Evolutionary conservation across 352 stramenopile genomes (phyloP), one percentile per base, ranked within the genome.

Genomic region (Globisporangium iwayamae): DNA sequence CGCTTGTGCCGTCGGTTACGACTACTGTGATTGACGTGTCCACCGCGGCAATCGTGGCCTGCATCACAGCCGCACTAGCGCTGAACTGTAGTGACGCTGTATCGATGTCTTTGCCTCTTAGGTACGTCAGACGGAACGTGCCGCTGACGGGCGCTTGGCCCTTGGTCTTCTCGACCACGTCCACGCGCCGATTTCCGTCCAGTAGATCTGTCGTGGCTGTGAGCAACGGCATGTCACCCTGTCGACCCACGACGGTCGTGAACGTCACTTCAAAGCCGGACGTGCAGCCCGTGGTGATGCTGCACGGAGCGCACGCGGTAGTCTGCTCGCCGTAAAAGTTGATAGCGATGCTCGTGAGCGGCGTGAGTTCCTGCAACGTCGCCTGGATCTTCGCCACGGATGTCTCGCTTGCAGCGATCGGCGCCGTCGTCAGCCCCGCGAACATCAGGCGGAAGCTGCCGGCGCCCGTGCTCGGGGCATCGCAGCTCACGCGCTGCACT

Each of bases 191-290:
- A 62, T 88, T 87, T 14, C 96, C 96, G 45, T 97, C 86, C 32
- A 99, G 80, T 39, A 83, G 68, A 60, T 90, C 92, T 11, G 91
- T 91, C 60, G 93, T 89, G 0, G 81, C 83, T 0, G 70, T 85
- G 39, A 99, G 78, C 14, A 89, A 46, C 18, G 96, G 95, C 69
- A 99, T 78, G 62, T 98, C 83, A 10, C 95, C 96, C 38, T 81
- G 63, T 18, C 88, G 84, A 0, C 85, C 79, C 0, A 83, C 76
- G 9, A 98, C 85, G 0, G 73, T 85, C 5, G 73, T 63, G 69
- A 99, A 99, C 6, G 85, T 96, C 38, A 99, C 85, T 20, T 81
- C 81, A 43, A 98, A 91, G 10, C 88, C 87, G 18, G 79, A 78
- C 0, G 80, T 71, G 46, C 80, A 91, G 5, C 83, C 83, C 1